Percentiles rank a stretch among this genome's conserved stretches.
Conservation (phyloP, 257 asterid genomes). For the Gynochthodes officinalis region DNA sequence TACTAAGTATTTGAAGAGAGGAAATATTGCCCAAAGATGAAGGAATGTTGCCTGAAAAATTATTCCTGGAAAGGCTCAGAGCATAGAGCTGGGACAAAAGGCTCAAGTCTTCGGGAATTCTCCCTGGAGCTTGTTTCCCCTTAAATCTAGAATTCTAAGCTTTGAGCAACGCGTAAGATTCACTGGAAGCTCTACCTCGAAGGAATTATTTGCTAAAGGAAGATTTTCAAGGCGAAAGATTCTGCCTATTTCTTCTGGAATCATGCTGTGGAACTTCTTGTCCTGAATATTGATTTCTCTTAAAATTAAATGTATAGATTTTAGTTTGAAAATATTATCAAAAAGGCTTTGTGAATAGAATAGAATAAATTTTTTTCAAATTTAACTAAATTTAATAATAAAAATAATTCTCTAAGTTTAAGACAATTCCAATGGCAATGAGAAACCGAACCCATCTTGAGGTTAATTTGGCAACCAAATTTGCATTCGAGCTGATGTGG, state of each 20-base stretch:
- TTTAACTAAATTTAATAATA: no score
- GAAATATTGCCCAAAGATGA: conserved; percentile 21
- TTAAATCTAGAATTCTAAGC: background rate
- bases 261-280: background rate
- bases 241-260: background rate
- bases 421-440: no score
- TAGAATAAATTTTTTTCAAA: no score
- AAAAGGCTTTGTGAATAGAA: no score
- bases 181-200: background rate
- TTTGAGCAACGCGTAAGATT: background rate
- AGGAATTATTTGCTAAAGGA: conserved; percentile 1
- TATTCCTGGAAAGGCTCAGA: conserved; percentile 15
- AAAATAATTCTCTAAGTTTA: no score
- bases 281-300: conserved; percentile 11
- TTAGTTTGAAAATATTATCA: no score
- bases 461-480: no score
- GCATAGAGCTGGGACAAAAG: conserved; percentile 8
- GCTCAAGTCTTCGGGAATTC: conserved; percentile 3
- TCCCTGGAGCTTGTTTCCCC: conserved; percentile 11
- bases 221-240: conserved; percentile 6
- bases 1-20: conserved; percentile 14
- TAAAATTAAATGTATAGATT: no score
- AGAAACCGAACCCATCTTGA: no score
- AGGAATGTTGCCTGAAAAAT: conserved; percentile 17
- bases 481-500: no score